Percentiles rank a stretch among this genome's conserved stretches.
These are phyloP conservation scores for Boletellus sp. DNA, from an alignment of 768 basidiomycete species.

Conservation along the genomic window DNA sequence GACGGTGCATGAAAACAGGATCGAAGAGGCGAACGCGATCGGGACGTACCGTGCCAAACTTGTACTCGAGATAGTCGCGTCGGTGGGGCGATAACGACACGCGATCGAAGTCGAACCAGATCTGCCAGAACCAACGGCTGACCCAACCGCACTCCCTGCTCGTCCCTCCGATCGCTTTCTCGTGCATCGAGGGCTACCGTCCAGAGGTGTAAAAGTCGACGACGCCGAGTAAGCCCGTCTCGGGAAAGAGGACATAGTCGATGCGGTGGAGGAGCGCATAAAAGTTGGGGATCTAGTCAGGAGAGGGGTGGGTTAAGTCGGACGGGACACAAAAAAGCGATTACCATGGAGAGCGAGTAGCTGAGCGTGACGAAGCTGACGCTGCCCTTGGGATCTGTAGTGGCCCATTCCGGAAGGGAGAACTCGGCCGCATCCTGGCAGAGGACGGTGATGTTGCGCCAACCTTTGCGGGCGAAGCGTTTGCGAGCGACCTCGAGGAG, in stretches of 20 bases:
- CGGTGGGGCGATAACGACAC: conserved; percentile 54
- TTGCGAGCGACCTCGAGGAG: conserved; percentile 67
- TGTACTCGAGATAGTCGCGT: conserved; percentile 68
- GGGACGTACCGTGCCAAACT: conserved; percentile 61
- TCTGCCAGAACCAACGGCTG: conserved; percentile 76
- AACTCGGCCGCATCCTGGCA: conserved; percentile 65
- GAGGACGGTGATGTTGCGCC: conserved; percentile 71
- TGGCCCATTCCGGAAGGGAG: conserved; percentile 60
- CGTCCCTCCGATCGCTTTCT: conserved; percentile 59
- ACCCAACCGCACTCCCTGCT: conserved; percentile 63
- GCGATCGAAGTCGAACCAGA: conserved; percentile 61
- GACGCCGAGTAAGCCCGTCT: conserved; percentile 59
- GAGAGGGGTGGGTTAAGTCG: conserved; percentile 25
- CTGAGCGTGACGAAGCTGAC: conserved; percentile 53
- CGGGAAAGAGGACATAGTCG: conserved; percentile 58
- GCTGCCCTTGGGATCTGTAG: conserved; percentile 54
- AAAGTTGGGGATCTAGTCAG: conserved; percentile 58
- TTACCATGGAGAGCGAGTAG: conserved; percentile 56
- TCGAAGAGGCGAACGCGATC: not conserved
- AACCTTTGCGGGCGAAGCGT: too few species aligned
- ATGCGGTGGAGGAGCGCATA: conserved; percentile 66
- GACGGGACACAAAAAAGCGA: not conserved
- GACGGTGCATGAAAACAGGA: too few species aligned
- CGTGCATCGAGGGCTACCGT: conserved; percentile 51
- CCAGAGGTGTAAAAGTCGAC: conserved; percentile 73